These are phyloP conservation scores for Ophiostoma ulmi DNA, from an alignment of 2,329 filamentous ascomycete genomes.

Conservation along the genomic window DNA sequence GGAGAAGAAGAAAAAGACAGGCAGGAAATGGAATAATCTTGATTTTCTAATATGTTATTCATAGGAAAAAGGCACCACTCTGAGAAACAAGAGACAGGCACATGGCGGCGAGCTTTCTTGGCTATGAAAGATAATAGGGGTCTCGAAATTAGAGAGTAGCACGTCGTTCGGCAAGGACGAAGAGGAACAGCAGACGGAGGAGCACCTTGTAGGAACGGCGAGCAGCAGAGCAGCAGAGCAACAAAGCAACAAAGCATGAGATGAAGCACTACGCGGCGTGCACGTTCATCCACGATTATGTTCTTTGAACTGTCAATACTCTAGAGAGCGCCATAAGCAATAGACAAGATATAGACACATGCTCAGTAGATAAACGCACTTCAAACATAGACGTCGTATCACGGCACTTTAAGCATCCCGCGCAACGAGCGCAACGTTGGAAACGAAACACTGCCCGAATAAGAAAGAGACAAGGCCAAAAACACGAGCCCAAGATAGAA, in stretches of 20 bases:
- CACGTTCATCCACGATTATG: slow-evolving; percentile 6
- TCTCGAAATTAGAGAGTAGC: slow-evolving; percentile 2
- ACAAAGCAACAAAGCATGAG: neutral
- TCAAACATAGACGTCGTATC: slow-evolving; percentile 9
- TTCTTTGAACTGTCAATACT: neutral
- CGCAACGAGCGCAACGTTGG: slow-evolving; percentile 14
- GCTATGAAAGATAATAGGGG: neutral
- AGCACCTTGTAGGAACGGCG: neutral
- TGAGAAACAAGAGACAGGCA: neutral
- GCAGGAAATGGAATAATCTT: neutral
- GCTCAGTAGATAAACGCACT: neutral
- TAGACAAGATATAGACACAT: neutral
- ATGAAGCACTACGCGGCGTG: slow-evolving; percentile 8
- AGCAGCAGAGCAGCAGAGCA: neutral
- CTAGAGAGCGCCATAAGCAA: neutral
- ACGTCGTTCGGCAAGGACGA: neutral
- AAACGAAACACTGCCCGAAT: slow-evolving; percentile 14
- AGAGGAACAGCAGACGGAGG: neutral
- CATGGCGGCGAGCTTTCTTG: neutral
- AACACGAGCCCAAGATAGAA: slow-evolving; percentile 8
- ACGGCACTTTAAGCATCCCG: slow-evolving; percentile 11
- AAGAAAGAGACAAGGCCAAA: neutral
- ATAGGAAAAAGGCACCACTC: neutral
- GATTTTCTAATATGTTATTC: neutral
- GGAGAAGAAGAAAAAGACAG: slow-evolving; percentile 15